Evolutionary conservation across 2,329 filamentous ascomycete genomes (phyloP).

Genomic region (Colletotrichum orbiculare): DNA sequence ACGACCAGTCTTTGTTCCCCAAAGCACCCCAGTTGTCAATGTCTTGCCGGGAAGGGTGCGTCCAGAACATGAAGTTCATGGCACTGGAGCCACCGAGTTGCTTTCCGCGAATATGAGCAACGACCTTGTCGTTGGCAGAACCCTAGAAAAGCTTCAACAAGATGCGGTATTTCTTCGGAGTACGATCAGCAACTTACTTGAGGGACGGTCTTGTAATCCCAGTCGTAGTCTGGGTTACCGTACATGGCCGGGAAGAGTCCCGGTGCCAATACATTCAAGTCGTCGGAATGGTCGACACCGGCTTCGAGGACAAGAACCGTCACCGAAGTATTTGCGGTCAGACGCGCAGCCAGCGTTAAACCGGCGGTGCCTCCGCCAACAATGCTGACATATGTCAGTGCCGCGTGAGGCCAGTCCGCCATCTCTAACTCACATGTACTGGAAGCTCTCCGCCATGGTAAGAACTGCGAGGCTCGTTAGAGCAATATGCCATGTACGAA

Average conservation of each 20-base stretch:
- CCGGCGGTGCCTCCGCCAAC: constrained; percentile 67
- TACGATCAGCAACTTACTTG: constrained; percentile 28
- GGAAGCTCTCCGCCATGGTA: constrained; percentile 19
- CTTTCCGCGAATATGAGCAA: constrained; percentile 36
- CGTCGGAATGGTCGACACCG: constrained; percentile 35
- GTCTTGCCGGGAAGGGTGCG: constrained; percentile 57
- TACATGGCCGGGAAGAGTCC: constrained; percentile 37
- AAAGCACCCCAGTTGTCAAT: constrained; percentile 68
- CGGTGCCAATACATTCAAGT: constrained; percentile 36
- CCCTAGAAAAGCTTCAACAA: constrained; percentile 2
- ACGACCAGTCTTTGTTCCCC: constrained; percentile 69
- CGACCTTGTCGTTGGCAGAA: constrained; percentile 18
- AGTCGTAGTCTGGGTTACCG: constrained; percentile 38
- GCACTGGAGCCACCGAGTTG: constrained; percentile 70
- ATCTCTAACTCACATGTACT: constrained; percentile 17
- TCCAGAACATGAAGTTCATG: constrained; percentile 69
- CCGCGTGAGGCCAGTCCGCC: not conserved
- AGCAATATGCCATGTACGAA: not conserved
- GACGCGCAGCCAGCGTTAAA: constrained; percentile 59
- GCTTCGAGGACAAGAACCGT: constrained; percentile 35
- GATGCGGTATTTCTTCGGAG: not conserved
- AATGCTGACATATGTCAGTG: constrained; percentile 50
- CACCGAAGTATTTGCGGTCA: constrained; percentile 49
- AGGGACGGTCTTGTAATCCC: constrained; percentile 40
- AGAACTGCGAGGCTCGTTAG: not conserved